phyloP scores from a whole-genome alignment of 2,329 filamentous ascomycete species.

The Claviceps cyperi region DNA sequence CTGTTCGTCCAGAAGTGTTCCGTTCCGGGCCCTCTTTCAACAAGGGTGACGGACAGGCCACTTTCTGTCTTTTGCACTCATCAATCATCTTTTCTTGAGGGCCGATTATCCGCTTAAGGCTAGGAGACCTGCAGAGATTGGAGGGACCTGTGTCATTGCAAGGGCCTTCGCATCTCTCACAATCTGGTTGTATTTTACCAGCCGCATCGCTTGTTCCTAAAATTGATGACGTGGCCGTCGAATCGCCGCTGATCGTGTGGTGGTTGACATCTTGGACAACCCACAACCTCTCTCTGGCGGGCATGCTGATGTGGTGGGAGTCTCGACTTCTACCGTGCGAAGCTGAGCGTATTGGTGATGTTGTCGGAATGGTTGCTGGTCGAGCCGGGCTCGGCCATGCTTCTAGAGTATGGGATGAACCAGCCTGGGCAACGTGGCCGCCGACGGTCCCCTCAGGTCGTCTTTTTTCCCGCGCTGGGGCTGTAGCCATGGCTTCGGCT shows the following conservation, averaged over 20 bases:
- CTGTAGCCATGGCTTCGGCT: slow-evolving; percentile 33
- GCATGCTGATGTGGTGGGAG: neutral
- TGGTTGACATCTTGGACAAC: neutral
- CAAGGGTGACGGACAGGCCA: neutral
- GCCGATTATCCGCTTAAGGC: too few species aligned
- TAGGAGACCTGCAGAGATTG: neutral
- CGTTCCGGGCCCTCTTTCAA: neutral
- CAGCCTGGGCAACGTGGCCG: neutral
- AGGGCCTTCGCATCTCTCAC: neutral
- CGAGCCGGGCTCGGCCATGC: neutral
- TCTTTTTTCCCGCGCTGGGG: slow-evolving; percentile 9
- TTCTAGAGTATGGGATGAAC: neutral
- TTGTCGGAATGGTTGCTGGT: neutral
- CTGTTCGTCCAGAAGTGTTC: neutral
- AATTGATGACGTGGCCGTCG: neutral
- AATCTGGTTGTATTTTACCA: neutral
- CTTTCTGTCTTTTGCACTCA: neutral
- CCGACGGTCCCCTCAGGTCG: neutral
- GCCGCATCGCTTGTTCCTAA: neutral
- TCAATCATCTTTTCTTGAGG: neutral
- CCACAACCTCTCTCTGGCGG: neutral
- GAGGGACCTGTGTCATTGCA: neutral
- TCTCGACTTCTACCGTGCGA: neutral
- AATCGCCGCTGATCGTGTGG: neutral
- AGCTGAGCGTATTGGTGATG: neutral